Evolutionary conservation across 2,329 filamentous ascomycete genomes (phyloP), one percentile per base, ranked within the genome.

Genomic region (Phaeoacremonium minimum): DNA sequence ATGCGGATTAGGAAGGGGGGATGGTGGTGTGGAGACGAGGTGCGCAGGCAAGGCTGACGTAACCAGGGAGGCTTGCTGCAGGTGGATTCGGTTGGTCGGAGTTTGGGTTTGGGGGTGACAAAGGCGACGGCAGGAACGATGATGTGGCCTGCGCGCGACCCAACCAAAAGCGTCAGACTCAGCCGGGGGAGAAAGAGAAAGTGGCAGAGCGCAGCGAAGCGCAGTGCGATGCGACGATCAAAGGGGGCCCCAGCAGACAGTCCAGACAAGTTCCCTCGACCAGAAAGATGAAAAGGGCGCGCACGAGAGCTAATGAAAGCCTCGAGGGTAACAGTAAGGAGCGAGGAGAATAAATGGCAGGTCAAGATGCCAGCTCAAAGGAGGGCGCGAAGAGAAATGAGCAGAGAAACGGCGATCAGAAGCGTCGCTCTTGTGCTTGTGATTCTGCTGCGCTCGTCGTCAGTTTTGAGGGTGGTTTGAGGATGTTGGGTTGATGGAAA

Each of bases 261-360:
- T n/a, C n/a, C n/a, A n/a, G n/a, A n/a, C n/a, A n/a, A n/a, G n/a
- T n/a, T n/a, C n/a, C n/a, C n/a, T n/a, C n/a, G n/a, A n/a, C n/a
- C n/a, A 38, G 38, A 34, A 28, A 18, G 40, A 28, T 18, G 19
- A 30, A 13, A 15, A 33, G 26, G 22, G 22, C 22, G 22, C 22
- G 52, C 49, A 55, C 67, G 67, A 74, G 62, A 59, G 62, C 70
- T 73, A 74, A 55, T 57, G 43, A 73, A 61, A 63, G 58, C 51
- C 57, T 61, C 57, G 53, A 44, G 44, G 47, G 46, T 30, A n/a
- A n/a, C n/a, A n/a, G n/a, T n/a, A n/a, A n/a, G n/a, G n/a, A n/a
- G n/a, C n/a, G n/a, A n/a, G n/a, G n/a, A n/a, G n/a, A n/a, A n/a
- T n/a, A n/a, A n/a, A n/a, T n/a, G n/a, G n/a, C n/a, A n/a, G n/a